These are phyloP conservation scores for Solanum medicagineum DNA, from an alignment of 257 asterid species.

Conservation along the genomic window DNA sequence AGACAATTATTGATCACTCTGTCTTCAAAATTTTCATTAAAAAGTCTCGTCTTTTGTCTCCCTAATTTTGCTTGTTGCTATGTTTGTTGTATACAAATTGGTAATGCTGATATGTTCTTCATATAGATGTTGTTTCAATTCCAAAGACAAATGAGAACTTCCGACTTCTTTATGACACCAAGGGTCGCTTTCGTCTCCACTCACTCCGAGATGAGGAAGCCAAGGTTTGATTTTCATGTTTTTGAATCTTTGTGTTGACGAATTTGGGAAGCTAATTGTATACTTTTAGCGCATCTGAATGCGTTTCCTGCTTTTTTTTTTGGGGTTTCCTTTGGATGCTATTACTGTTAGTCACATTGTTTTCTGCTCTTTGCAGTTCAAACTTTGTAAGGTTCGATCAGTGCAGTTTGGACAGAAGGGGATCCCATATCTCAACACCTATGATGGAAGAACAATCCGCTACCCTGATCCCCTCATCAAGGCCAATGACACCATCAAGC, in stretches of 20 bases:
- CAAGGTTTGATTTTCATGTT: slow-evolving; percentile 4
- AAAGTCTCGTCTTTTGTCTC: not conserved
- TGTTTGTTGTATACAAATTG: not conserved
- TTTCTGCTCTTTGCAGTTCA: slow-evolving; percentile 10
- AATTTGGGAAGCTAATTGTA: not conserved
- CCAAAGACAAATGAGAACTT: slow-evolving; percentile 5
- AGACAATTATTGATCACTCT: not conserved
- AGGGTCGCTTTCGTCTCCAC: slow-evolving; percentile 19
- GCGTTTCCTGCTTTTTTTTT: not conserved
- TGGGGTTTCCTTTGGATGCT: not conserved
- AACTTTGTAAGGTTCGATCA: slow-evolving; percentile 21
- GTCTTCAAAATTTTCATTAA: not conserved
- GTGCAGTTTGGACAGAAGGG: slow-evolving; percentile 21
- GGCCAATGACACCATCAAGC: slow-evolving; percentile 23
- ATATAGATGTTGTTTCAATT: not conserved
- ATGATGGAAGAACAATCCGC: slow-evolving; percentile 23
- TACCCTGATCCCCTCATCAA: slow-evolving; percentile 24
- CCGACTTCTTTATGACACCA: slow-evolving; percentile 15
- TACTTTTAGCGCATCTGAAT: not conserved
- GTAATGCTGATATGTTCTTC: not conserved
- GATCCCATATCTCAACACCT: slow-evolving; percentile 22
- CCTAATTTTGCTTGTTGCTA: not conserved
- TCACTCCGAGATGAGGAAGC: slow-evolving; percentile 23
- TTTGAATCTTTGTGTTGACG: not conserved
- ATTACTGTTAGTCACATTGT: not conserved